phyloP scores from a whole-genome alignment of 306 rosid genomes.

The Vigna nakashimae region DNA sequence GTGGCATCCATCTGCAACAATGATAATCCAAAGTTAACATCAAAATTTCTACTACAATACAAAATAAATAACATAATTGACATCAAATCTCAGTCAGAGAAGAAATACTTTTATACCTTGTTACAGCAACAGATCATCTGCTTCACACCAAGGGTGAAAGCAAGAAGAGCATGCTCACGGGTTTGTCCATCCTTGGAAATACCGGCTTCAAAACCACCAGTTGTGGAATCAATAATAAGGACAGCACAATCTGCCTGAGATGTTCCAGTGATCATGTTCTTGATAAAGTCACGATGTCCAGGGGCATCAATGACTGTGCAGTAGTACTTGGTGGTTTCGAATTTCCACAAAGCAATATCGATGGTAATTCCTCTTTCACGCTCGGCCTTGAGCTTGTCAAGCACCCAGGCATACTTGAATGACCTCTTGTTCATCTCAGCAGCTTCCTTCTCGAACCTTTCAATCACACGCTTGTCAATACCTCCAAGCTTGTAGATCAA shows the following conservation, averaged over 20 bases:
- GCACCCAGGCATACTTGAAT: constrained; percentile 54
- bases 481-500: constrained; percentile 66
- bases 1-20: constrained; percentile 60
- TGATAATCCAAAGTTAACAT: background rate
- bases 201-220: constrained; percentile 59
- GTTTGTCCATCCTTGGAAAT: constrained; percentile 59
- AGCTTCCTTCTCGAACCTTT: constrained; percentile 59
- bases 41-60: no score
- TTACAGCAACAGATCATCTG: constrained; percentile 58
- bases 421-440: constrained; percentile 55
- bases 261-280: constrained; percentile 68
- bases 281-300: constrained; percentile 57
- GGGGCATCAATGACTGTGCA: constrained; percentile 70
- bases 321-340: constrained; percentile 56
- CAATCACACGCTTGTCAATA: constrained; percentile 64
- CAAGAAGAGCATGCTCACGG: constrained; percentile 53
- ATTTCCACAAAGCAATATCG: constrained; percentile 57
- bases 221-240: constrained; percentile 47
- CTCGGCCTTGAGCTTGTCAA: constrained; percentile 51
- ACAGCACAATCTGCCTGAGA: constrained; percentile 62
- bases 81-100: background rate
- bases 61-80: no score
- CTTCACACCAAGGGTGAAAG: constrained; percentile 55
- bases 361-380: constrained; percentile 52
- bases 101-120: constrained; percentile 22